Conservation (phyloP, 306 rosid genomes). For the Prunus dulcis region DNA sequence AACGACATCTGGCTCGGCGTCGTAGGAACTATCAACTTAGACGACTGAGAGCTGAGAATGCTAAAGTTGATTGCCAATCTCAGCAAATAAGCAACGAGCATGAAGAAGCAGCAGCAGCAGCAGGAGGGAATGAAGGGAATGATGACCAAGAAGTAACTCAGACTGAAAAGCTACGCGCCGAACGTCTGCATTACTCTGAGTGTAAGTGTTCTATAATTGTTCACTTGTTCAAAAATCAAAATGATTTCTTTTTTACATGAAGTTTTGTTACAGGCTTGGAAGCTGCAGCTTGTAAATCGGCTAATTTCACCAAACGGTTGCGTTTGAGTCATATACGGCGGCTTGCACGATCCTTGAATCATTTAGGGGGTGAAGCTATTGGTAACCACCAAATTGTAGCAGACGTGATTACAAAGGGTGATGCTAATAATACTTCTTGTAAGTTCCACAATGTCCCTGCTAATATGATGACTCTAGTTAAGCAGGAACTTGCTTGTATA, state of each 20-base stretch:
- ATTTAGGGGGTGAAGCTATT: constrained; percentile 21
- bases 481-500: background rate
- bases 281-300: constrained; percentile 26
- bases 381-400: constrained; percentile 19
- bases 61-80: constrained; percentile 14
- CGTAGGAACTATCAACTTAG: constrained; percentile 76
- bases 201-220: background rate
- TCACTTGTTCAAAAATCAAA: no score
- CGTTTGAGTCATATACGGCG: constrained; percentile 53
- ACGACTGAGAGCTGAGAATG: constrained; percentile 58
- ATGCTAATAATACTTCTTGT: constrained; percentile 28
- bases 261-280: constrained; percentile 37
- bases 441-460: constrained; percentile 13
- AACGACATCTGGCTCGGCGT: constrained; percentile 76
- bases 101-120: constrained; percentile 12
- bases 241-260: background rate
- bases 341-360: constrained; percentile 46
- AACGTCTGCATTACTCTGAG: background rate
- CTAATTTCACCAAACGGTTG: constrained; percentile 20
- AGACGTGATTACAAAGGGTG: constrained; percentile 28
- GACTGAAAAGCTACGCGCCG: background rate
- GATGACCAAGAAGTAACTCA: constrained; percentile 1
- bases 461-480: background rate
- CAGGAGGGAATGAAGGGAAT: constrained; percentile 25
- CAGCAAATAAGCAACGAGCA: constrained; percentile 31